Evolutionary conservation across 164 flowering plant species (phyloP).

Genomic region (Cinnamomum chago): DNA sequence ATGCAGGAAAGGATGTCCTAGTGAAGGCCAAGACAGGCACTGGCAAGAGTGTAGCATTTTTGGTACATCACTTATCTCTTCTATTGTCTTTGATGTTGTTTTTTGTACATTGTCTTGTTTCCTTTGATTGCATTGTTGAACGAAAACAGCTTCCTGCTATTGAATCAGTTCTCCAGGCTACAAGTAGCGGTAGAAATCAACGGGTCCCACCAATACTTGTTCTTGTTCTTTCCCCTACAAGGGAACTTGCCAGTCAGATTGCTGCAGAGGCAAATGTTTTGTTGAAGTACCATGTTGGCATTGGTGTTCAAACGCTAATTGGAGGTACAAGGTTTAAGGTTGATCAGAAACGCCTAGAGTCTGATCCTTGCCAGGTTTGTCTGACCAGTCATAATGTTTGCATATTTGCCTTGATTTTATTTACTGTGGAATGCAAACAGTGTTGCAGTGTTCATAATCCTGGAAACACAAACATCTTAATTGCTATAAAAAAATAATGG

Average conservation of each 20-base stretch:
- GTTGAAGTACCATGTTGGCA: constrained; percentile 75
- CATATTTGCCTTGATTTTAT: too few species aligned
- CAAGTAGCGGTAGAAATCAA: constrained; percentile 23
- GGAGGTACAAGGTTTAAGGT: constrained; percentile 93
- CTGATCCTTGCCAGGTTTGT: constrained; percentile 82
- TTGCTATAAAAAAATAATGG: too few species aligned
- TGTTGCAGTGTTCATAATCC: too few species aligned
- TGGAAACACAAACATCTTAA: too few species aligned
- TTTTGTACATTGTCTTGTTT: constrained; percentile 11
- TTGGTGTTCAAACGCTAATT: constrained; percentile 80
- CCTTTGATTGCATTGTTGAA: constrained; percentile 34
- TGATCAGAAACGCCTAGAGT: constrained; percentile 81
- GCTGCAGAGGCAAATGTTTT: constrained; percentile 88
- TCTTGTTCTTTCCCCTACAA: constrained; percentile 88
- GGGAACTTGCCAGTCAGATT: constrained; percentile 95
- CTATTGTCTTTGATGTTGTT: neutral
- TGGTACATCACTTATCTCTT: constrained; percentile 49
- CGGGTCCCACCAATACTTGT: constrained; percentile 60
- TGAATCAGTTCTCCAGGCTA: constrained; percentile 89
- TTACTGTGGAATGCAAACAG: too few species aligned
- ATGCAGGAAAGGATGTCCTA: constrained; percentile 82
- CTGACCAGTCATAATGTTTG: neutral
- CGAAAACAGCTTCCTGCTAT: constrained; percentile 96
- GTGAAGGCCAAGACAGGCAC: constrained; percentile 95
- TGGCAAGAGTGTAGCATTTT: constrained; percentile 86